Evolutionary conservation across 352 stramenopile species (phyloP).

Genomic region (Pseudoperonospora humuli): DNA sequence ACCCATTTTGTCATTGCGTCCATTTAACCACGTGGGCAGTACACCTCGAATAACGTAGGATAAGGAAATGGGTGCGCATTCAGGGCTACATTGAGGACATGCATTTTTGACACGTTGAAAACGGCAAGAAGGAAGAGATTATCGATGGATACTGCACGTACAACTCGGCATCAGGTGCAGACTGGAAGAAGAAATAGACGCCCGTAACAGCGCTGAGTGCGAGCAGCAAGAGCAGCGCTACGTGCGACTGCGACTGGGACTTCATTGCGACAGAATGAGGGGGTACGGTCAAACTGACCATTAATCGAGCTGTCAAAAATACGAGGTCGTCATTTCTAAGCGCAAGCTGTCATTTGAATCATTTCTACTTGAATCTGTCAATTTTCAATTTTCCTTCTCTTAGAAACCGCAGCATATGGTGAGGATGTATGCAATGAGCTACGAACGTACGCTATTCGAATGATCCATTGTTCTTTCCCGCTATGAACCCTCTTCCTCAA

Average conservation of each 20-base stretch:
- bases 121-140: background rate
- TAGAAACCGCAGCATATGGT: no score
- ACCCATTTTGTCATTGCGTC: conserved; percentile 80
- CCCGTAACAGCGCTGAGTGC: conserved; percentile 26
- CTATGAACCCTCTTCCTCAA: no score
- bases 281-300: background rate
- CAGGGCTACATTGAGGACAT: conserved; percentile 24
- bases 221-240: conserved; percentile 36
- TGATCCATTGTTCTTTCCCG: no score
- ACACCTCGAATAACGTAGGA: conserved; percentile 72
- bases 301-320: no score
- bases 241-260: conserved; percentile 22
- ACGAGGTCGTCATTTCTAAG: no score
- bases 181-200: conserved; percentile 68
- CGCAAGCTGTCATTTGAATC: no score
- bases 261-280: conserved; percentile 2
- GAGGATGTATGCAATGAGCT: no score
- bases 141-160: conserved; percentile 28
- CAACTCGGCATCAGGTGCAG: conserved; percentile 55
- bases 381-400: no score
- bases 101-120: conserved; percentile 2
- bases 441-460: no score
- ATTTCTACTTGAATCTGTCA: no score
- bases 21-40: conserved; percentile 69
- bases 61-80: conserved; percentile 67